Percentiles rank a stretch among this genome's conserved stretches.
Conservation (phyloP, 345 rosid species). For the Mallotus nudiflorus region DNA sequence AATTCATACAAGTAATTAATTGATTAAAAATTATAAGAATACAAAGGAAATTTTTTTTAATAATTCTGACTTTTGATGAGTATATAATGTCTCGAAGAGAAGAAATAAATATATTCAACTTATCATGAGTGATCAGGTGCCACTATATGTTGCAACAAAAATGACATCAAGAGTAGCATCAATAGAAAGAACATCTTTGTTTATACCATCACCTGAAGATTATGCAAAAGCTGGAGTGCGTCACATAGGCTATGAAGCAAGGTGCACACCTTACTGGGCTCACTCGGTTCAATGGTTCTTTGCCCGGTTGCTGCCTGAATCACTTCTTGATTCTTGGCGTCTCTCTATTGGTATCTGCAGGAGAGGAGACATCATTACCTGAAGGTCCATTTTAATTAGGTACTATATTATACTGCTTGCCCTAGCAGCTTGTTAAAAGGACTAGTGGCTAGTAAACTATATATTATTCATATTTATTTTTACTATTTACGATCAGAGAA, state of each 20-base stretch:
- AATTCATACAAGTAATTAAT: too few species aligned
- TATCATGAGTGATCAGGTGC: slow-evolving; percentile 44
- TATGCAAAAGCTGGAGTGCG: slow-evolving; percentile 60
- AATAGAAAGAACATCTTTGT: slow-evolving; percentile 49
- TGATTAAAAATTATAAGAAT: too few species aligned
- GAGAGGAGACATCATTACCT: slow-evolving; percentile 17
- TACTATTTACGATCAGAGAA: too few species aligned
- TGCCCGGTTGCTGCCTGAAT: slow-evolving; percentile 46
- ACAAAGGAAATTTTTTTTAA: too few species aligned
- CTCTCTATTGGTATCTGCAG: slow-evolving; percentile 65
- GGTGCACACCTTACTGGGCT: slow-evolving; percentile 76
- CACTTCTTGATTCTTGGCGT: slow-evolving; percentile 74
- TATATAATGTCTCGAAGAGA: too few species aligned
- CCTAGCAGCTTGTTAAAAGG: too few species aligned
- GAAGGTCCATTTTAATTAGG: too few species aligned
- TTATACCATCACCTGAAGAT: slow-evolving; percentile 55
- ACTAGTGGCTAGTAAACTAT: too few species aligned
- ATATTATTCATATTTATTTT: too few species aligned
- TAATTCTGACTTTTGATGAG: too few species aligned
- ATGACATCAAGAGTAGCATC: slow-evolving; percentile 63
- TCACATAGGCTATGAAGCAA: slow-evolving; percentile 55
- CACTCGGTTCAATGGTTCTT: slow-evolving; percentile 81
- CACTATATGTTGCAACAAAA: slow-evolving; percentile 76
- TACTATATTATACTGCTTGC: background rate
- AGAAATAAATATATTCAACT: too few species aligned